Evolutionary conservation across 148 eudicot species (phyloP).

Genomic region (Cornus suecica): DNA sequence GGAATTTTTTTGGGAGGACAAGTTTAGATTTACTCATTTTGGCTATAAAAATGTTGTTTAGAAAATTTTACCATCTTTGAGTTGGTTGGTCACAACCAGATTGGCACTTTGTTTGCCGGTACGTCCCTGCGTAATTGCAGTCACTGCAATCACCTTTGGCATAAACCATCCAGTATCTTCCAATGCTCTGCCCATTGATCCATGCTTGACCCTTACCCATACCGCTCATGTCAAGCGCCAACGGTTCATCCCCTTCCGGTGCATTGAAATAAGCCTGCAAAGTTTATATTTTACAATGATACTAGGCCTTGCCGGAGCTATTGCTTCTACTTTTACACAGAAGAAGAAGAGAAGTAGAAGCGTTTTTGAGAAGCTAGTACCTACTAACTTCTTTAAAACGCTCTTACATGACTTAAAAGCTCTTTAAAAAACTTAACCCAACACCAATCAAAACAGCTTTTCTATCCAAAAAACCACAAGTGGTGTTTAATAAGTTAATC

Average conservation of each 20-base stretch:
- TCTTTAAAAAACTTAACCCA: too few species aligned
- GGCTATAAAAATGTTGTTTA: neutral
- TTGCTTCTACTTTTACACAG: too few species aligned
- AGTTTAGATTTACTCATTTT: too few species aligned
- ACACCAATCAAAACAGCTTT: too few species aligned
- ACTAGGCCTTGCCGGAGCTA: too few species aligned
- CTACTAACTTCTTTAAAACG: too few species aligned
- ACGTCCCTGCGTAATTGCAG: constrained; percentile 67
- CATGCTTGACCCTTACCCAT: constrained; percentile 93
- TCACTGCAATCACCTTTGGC: constrained; percentile 60
- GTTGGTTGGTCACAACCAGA: constrained; percentile 76
- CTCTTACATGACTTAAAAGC: too few species aligned
- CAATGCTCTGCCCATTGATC: constrained; percentile 83
- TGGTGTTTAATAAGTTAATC: too few species aligned
- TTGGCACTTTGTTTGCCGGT: constrained; percentile 60
- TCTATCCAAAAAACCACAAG: too few species aligned
- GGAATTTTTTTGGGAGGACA: neutral
- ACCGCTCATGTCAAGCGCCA: constrained; percentile 71
- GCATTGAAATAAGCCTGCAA: constrained; percentile 71
- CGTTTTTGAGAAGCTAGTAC: too few species aligned
- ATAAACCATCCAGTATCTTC: constrained; percentile 70
- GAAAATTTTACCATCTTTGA: constrained; percentile 69
- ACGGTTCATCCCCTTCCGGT: constrained; percentile 66
- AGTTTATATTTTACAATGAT: neutral
- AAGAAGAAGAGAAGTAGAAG: too few species aligned